These are phyloP conservation scores for Saccharomycopsis sp. DNA, from an alignment of 805 yeast genomes.

Conservation along the genomic window DNA sequence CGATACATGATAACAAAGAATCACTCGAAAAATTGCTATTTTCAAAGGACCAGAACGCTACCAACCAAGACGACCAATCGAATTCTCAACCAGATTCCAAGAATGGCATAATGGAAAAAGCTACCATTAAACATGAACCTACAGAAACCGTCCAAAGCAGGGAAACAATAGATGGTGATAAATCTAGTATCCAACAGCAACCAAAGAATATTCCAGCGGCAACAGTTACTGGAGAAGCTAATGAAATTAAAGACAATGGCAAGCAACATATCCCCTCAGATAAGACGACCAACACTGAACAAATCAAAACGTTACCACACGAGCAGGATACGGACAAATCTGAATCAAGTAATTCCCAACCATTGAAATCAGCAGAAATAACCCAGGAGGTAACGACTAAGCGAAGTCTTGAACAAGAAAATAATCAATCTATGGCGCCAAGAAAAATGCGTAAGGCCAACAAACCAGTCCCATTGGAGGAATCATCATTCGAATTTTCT, in stretches of 20 bases:
- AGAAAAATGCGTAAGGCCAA: conserved; percentile 8
- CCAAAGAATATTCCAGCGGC: background rate
- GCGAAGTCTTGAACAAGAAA: background rate
- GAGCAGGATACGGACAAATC: background rate
- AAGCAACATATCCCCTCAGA: background rate
- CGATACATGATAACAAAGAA: conserved; percentile 22
- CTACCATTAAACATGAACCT: no score
- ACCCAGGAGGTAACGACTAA: conserved; percentile 6
- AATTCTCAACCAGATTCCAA: no score
- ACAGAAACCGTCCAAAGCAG: no score
- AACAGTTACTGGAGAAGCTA: background rate
- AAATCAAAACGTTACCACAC: conserved; percentile 6
- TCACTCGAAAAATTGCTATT: background rate
- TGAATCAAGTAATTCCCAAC: background rate
- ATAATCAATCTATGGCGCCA: conserved; percentile 3
- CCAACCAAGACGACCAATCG: no score
- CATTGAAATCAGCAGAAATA: no score
- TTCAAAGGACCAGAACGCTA: no score
- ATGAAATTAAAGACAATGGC: background rate
- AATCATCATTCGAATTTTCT: conserved; percentile 19
- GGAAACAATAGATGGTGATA: no score
- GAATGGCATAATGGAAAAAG: no score
- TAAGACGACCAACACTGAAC: background rate
- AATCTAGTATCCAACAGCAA: no score
- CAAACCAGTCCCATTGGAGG: conserved; percentile 17